Base-by-base conservation (phyloP, 352 stramenopile genomes). In the Globisporangium splendens region DNA sequence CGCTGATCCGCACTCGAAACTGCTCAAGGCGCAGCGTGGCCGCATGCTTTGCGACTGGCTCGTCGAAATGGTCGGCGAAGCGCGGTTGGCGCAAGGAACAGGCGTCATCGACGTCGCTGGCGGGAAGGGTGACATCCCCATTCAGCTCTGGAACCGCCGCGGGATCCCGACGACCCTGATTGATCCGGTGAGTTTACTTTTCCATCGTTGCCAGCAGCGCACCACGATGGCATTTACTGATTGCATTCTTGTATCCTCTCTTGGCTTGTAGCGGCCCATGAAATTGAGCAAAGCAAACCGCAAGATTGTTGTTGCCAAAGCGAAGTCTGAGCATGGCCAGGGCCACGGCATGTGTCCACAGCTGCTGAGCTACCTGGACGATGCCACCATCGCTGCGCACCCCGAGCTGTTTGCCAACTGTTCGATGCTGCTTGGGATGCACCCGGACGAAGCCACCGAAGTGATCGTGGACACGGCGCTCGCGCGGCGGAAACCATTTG, bases 381-480 rank as follows among this genome's bases (percentile, higher is more conserved):
- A 82, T 33, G 66, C 80, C 44, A 74, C 73, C 17, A 62, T 89
- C n/a, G 64, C 62, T 4, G 48, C 75, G 15, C 73, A 91, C 53
- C 44, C 49, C 0, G 62, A 73, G 46, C 69, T 95, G 13, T 86
- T 98, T 48, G 48, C 73, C 31, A 61, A 91, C 61, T 90, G 86
- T 54, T 95, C 89, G 11, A 31, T 97, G 21, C 70, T 98, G 22
- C 73, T 98, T 39, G 95, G 95, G 13, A 98, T 98, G 85, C 95
- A 98, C 63, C 93, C 95, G 31, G 96, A 99, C 71, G 91, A 96
- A 59, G 96, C 96, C 7, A 98, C 96, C 0, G 96, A 98, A 70
- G 88, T 86, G 22, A 98, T 98, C 61, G 93, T 98, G 1, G 88
- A 98, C 66, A 78, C 86, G 24, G 94, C 94, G 18, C 66, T 98